A percentile compares a stretch with the other conserved stretches of the same genome.
phyloP scores from a whole-genome alignment of 345 rosid species.

The Odontarrhena argentea region DNA sequence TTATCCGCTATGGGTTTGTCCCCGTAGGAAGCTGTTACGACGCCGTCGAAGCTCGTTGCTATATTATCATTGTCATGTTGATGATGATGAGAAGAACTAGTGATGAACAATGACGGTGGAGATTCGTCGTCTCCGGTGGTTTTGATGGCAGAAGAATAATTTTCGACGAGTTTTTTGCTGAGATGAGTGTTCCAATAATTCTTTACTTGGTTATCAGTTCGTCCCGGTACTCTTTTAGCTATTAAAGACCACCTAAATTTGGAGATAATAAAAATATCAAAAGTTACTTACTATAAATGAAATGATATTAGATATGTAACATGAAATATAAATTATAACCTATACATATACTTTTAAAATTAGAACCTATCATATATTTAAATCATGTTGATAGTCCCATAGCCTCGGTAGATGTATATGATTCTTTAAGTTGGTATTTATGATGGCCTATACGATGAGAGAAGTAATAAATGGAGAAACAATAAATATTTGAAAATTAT shows the following conservation, averaged over 20 bases:
- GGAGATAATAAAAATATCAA: neutral
- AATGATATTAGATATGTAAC: too few relatives aligned
- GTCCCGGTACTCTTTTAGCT: conserved; percentile 58
- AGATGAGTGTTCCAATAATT: conserved; percentile 60
- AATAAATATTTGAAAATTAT: too few relatives aligned
- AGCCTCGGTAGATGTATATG: too few relatives aligned
- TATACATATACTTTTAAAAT: too few relatives aligned
- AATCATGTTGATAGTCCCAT: too few relatives aligned
- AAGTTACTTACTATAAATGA: too few relatives aligned
- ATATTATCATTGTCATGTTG: conserved; percentile 57
- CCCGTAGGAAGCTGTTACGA: conserved; percentile 2
- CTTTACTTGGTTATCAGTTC: conserved; percentile 71
- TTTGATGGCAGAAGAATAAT: conserved; percentile 16
- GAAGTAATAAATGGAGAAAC: too few relatives aligned
- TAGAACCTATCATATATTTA: too few relatives aligned
- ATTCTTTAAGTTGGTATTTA: too few relatives aligned
- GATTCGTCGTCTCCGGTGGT: conserved; percentile 21
- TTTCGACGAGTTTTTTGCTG: conserved; percentile 47
- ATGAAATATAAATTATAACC: too few relatives aligned
- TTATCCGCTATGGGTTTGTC: conserved; percentile 13
- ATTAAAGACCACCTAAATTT: conserved; percentile 61
- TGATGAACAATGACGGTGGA: conserved; percentile 40
- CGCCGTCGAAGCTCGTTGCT: conserved; percentile 12
- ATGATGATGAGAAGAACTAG: conserved; percentile 59
- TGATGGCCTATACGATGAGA: too few relatives aligned